phyloP scores from a whole-genome alignment of 768 basidiomycete species.

The Hericium rajendrae region DNA sequence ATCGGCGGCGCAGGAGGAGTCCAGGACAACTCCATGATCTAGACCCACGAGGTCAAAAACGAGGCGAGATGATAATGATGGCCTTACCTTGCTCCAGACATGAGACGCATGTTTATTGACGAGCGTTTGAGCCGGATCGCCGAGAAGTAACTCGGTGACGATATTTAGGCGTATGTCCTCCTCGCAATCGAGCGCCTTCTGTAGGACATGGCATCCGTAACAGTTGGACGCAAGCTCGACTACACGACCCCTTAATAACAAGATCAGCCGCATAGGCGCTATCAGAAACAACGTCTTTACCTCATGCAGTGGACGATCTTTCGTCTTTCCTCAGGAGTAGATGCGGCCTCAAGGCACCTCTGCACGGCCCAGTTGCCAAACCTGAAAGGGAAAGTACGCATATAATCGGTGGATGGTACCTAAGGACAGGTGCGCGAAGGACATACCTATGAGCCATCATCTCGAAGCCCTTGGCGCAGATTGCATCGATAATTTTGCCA shows the following conservation, averaged over 20 bases:
- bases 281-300: constrained; percentile 26
- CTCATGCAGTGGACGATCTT: constrained; percentile 86
- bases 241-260: constrained; percentile 51
- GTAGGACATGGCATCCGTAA: constrained; percentile 82
- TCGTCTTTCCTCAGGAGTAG: constrained; percentile 61
- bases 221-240: constrained; percentile 85
- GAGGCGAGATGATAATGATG: constrained; percentile 1
- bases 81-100: constrained; percentile 80
- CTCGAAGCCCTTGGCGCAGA: constrained; percentile 74
- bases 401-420: not conserved
- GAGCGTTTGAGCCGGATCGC: constrained; percentile 78
- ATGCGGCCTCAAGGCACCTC: constrained; percentile 74
- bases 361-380: constrained; percentile 92
- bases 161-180: constrained; percentile 78
- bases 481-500: constrained; percentile 79
- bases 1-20: constrained; percentile 81
- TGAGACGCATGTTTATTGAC: constrained; percentile 89
- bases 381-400: constrained; percentile 26
- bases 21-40: constrained; percentile 91
- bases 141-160: constrained; percentile 74
- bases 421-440: constrained; percentile 6
- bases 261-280: not conserved
- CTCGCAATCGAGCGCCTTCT: constrained; percentile 86
- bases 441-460: constrained; percentile 83
- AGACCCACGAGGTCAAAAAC: not conserved